phyloP scores from a whole-genome alignment of 164 flowering plant species.

The Dillenia turbinata region DNA sequence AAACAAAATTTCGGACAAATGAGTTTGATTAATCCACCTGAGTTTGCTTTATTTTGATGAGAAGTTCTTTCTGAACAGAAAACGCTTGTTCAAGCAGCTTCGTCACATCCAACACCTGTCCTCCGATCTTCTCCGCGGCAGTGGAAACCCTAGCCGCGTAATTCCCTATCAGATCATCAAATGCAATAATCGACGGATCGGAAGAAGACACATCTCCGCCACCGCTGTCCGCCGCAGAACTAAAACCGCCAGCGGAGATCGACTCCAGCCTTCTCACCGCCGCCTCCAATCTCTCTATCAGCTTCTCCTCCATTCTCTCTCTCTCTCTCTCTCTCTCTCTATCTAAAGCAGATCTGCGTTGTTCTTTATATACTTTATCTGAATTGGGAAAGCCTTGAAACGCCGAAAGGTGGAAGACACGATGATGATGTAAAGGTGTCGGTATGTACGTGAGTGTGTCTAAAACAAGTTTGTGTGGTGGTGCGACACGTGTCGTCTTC shows the following conservation, averaged over 20 bases:
- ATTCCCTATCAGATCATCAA: conserved; percentile 51
- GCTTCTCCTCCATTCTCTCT: conserved; percentile 67
- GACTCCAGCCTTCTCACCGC: conserved; percentile 83
- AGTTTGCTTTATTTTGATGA: conserved; percentile 61
- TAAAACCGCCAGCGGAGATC: conserved; percentile 26
- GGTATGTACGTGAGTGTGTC: too few species aligned
- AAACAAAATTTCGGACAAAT: too few species aligned
- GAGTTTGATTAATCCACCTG: conserved; percentile 45
- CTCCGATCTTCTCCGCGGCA: conserved; percentile 91
- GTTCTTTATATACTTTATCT: too few species aligned
- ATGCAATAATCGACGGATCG: conserved; percentile 79
- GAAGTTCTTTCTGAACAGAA: conserved; percentile 65
- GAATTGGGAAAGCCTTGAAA: too few species aligned
- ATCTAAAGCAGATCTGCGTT: background rate
- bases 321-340: conserved; percentile 5
- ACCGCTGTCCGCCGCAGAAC: background rate
- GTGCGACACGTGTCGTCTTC: too few species aligned
- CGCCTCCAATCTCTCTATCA: conserved; percentile 72
- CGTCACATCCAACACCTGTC: conserved; percentile 66
- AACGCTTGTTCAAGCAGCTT: conserved; percentile 65
- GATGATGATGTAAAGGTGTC: too few species aligned
- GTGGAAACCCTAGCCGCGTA: conserved; percentile 45
- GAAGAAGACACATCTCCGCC: conserved; percentile 19
- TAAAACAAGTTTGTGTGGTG: too few species aligned
- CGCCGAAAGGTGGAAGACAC: too few species aligned